A percentile compares a stretch with the other conserved stretches of the same genome.
phyloP scores from a whole-genome alignment of 176 grass and related monocot species.

The Tuctoria greenei region DNA sequence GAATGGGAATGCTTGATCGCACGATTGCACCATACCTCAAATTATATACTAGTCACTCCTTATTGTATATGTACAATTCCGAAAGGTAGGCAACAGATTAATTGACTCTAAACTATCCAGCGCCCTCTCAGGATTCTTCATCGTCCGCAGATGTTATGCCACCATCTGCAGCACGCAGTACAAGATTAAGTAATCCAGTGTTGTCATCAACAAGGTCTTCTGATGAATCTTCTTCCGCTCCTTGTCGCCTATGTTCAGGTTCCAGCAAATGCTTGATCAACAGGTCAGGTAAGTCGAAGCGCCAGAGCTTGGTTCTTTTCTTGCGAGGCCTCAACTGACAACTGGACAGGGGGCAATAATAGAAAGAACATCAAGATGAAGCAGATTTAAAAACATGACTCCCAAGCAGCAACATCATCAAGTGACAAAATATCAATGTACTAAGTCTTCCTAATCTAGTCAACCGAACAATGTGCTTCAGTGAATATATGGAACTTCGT shows the following conservation, averaged over 20 bases:
- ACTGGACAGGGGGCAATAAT: background rate
- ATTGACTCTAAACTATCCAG: slow-evolving; percentile 48
- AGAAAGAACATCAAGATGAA: slow-evolving; percentile 7
- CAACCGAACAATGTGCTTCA: slow-evolving; percentile 2
- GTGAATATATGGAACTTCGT: slow-evolving; percentile 4
- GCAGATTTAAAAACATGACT: slow-evolving; percentile 6
- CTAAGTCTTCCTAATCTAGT: background rate
- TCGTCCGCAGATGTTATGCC: slow-evolving; percentile 50
- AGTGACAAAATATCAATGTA: background rate
- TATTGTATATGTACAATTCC: slow-evolving; percentile 39
- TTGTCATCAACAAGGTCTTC: slow-evolving; percentile 37
- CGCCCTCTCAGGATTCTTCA: slow-evolving; percentile 58
- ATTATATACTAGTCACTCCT: no score
- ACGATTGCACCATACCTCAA: no score
- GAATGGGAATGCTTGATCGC: no score
- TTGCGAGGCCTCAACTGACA: slow-evolving; percentile 52
- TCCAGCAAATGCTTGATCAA: slow-evolving; percentile 61
- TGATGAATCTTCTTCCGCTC: slow-evolving; percentile 32
- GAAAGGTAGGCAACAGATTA: slow-evolving; percentile 27
- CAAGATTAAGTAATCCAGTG: slow-evolving; percentile 52
- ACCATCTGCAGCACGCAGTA: slow-evolving; percentile 46
- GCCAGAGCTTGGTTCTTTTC: slow-evolving; percentile 56
- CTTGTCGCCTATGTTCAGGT: slow-evolving; percentile 31
- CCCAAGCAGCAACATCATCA: background rate
- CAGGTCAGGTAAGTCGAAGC: slow-evolving; percentile 49